Base-by-base conservation (phyloP, 2,329 filamentous ascomycete genomes). In the Cytospora piceicola region DNA sequence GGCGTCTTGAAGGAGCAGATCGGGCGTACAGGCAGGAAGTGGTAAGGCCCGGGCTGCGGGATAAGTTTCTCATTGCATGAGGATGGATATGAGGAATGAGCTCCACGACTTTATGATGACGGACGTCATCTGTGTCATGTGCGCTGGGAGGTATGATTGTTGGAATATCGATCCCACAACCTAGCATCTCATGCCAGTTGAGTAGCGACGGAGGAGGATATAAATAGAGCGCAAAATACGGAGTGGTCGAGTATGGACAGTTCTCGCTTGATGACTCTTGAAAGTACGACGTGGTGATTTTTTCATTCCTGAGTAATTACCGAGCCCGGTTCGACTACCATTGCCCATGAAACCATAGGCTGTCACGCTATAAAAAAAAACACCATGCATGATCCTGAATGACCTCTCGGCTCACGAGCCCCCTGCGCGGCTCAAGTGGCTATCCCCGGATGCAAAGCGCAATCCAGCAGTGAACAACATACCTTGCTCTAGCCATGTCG, bases 161-260 rank as follows among this genome's bases (percentile, higher is more conserved):
- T 49, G n/a, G n/a, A 49, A 20, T 49, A 49, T 12, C 2, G 4
- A 49, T 49, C 11, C 46, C n/a, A 24, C 9, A 24, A 24, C 12
- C n/a, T 24, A 11, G 46, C 7, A 6, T 24, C n/a, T 14, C n/a
- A 22, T 24, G n/a, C 14, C 2, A 4, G 1, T 7, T n/a, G 5
- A 24, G 22, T 24, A 24, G 46, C n/a, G n/a, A 22, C 24, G 46
- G 46, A 32, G 34, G 52, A 6, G 29, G 32, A 22, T 20, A 49
- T 36, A n/a, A 52, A 29, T 63, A 63, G 53, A 49, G 20, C 17
- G 27, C 20, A 57, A 32, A 63, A 51, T 29, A 63, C 34, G 36
- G 22, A 57, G 39, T 32, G n/a, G 11, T 56, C 30, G 29, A 32
- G 24, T 22, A 24, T 5, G 27, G 46, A 29, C 32, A 29, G 14